phyloP scores from a whole-genome alignment of 1,284 basidiomycete genomes.

The Moesziomyces parantarcticus region DNA sequence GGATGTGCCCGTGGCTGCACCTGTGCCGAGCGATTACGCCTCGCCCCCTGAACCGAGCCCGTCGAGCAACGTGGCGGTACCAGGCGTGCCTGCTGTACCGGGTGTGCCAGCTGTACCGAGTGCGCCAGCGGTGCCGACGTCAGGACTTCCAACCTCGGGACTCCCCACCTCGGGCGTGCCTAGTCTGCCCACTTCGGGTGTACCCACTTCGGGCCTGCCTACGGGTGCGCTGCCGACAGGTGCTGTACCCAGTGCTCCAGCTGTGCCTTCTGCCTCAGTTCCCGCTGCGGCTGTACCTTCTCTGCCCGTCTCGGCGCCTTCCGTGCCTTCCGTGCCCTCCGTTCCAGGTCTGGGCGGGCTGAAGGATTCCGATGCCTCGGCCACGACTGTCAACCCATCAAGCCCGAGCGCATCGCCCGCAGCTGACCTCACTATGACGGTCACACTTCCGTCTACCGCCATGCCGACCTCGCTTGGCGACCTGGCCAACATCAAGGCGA shows the following conservation, averaged over 20 bases:
- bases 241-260: constrained; percentile 1
- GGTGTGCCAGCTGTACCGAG: neutral
- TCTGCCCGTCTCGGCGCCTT: neutral
- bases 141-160: neutral
- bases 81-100: constrained; percentile 7
- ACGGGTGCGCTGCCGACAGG: constrained; percentile 1
- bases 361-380: constrained; percentile 18
- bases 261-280: constrained; percentile 14
- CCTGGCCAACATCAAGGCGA: constrained; percentile 12
- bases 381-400: constrained; percentile 12
- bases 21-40: constrained; percentile 31
- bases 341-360: constrained; percentile 4
- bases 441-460: constrained; percentile 30
- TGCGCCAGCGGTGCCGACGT: neutral
- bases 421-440: constrained; percentile 31
- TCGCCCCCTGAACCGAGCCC: constrained; percentile 8
- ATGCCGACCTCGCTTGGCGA: constrained; percentile 21
- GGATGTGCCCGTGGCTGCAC: constrained; percentile 21
- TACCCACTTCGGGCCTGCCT: constrained; percentile 3
- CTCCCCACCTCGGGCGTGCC: constrained; percentile 2
- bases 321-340: neutral
- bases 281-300: neutral
- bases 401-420: constrained; percentile 20
- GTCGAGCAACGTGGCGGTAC: constrained; percentile 2
- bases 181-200: neutral